Evolutionary conservation across 78 protist species (phyloP).

Genomic region (Monocercomonoides exilis): DNA sequence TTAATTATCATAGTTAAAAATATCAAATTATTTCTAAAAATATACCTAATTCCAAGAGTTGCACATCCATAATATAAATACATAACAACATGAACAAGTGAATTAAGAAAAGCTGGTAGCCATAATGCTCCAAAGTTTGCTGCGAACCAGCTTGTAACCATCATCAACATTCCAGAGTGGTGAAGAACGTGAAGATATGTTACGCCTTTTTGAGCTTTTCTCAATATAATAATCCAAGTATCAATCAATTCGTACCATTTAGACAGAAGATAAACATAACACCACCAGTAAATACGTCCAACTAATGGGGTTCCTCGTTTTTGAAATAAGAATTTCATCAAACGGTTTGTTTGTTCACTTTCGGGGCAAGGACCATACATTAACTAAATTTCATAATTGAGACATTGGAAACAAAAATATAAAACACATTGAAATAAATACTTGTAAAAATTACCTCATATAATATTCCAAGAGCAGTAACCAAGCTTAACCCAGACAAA

Average conservation of each 20-base stretch:
- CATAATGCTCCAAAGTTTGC: neutral
- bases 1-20: too few relatives aligned
- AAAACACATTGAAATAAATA: too few relatives aligned
- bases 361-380: too few relatives aligned
- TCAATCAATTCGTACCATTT: neutral
- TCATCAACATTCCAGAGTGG: neutral
- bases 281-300: neutral
- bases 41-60: neutral
- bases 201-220: neutral
- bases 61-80: neutral
- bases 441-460: too few relatives aligned
- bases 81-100: neutral
- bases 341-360: too few relatives aligned
- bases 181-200: neutral
- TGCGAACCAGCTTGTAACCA: neutral
- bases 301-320: neutral
- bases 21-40: too few relatives aligned
- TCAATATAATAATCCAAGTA: neutral
- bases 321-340: too few relatives aligned
- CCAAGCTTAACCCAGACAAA: too few relatives aligned
- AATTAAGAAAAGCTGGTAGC: neutral
- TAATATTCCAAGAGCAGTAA: too few relatives aligned
- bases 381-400: too few relatives aligned
- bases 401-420: too few relatives aligned
- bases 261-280: neutral